Base-by-base conservation (phyloP, 257 asterid species). In the Fraxinus americana region DNA sequence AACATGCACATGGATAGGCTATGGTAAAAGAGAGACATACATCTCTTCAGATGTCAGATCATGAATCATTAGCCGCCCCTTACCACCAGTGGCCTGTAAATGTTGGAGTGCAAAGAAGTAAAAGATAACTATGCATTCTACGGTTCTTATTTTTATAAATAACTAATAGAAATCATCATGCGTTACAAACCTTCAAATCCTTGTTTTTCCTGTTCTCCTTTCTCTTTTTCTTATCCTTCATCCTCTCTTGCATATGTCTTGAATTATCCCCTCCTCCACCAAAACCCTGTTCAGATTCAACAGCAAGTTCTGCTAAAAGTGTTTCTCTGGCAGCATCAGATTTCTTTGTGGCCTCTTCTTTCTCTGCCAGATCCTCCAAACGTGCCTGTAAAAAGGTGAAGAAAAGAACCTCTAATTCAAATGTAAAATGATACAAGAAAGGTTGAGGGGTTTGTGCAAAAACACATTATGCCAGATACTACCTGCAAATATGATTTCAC, bases 281-380 rank as follows among this genome's bases (percentile, higher is more conserved):
- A 41, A 41, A 10, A 41, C 48, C 48, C 48, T 10, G 48, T 41
- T 41, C 48, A 41, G 48, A 41, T 10, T 48, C 97, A 82, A 66
- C 88, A 45, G 90, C 97, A 80, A 95, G 97, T 87, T 95, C 99
- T 2, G 99, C 99, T 84, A 95, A 83, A 86, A 95, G 88, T 70
- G 92, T 92, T 86, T 93, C 98, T 77, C 98, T 90, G 38, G 92
- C 96, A 74, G 99, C 98, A 85, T 95, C 99, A 79, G 99, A 93
- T 84, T 93, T 95, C 86, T 93, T 91, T 43, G 91, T 91, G 57
- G 99, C 99, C 83, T 93, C 98, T 90, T 89, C 98, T 90, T 89
- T 95, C 84, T 89, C 97, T 12, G 97, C 97, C 83, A 89, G 83
- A 86, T 89, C 94, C 88, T 95, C 97, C 87, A 95, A 80, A 77